Evolutionary conservation across 2,329 filamentous ascomycete genomes (phyloP), one percentile per base, ranked within the genome.

Genomic region (Zymoseptoria ardabiliae): DNA sequence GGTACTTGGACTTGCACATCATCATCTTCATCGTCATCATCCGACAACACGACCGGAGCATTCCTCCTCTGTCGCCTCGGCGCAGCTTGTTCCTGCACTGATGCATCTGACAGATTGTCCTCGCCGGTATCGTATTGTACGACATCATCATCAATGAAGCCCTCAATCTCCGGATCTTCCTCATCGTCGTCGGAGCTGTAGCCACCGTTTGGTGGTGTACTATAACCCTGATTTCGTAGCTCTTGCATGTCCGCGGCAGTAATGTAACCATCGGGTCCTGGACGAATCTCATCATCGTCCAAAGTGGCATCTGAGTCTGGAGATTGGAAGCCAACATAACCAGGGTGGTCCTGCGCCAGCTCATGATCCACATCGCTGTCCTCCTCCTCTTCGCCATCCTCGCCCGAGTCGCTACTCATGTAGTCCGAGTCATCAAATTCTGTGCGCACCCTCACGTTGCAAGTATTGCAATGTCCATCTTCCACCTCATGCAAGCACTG

Each of bases 401-500:
- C 45, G 20, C 51, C 57, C 30, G 58, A 56, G 51, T 57, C 57
- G 23, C 50, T 45, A n/a, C 48, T 9, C n/a, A 74, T 62, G 1
- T 56, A 53, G 21, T 62, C 59, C 54, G 61, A 58, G 60, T 73
- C 71, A 19, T 77, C 75, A 58, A 77, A 75, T 57, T 80, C 78
- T 21, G 78, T 75, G 55, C 78, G 76, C 56, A 81, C 82, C 54
- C 81, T 79, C 59, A 77, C 63, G 7, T 75, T 75, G 61, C 86
- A 89, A 20, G 77, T 74, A 21, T 69, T 63, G 66, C 86, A 89
- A 66, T 71, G 65, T 58, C 82, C 82, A 50, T 85, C 83, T 68
- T 85, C 83, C 53, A 88, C 75, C 70, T 89, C 86, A 79, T 82
- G 83, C 8, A 78, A 73, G 71, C 86, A 89, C 2, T 74, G 63